These are phyloP conservation scores for Aspergillus sp. DNA, from an alignment of 2,329 filamentous ascomycete genomes.

Conservation along the genomic window DNA sequence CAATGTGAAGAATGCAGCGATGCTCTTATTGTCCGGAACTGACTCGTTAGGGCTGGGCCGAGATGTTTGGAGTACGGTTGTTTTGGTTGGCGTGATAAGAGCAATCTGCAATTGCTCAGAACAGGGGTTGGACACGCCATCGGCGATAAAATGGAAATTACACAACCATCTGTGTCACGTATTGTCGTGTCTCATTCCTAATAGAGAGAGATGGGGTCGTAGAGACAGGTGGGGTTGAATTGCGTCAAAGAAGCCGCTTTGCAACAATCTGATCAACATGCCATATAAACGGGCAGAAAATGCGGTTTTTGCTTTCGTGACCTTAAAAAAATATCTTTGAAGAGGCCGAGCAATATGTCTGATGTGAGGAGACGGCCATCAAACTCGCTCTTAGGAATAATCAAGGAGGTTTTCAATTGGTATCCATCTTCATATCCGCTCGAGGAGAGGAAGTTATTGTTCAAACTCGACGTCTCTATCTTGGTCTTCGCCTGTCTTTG, in stretches of 20 bases:
- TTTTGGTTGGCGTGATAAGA: conserved; percentile 1
- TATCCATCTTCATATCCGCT: conserved; percentile 30
- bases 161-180: neutral
- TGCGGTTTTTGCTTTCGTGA: too few relatives aligned
- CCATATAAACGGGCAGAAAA: neutral
- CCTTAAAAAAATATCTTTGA: neutral
- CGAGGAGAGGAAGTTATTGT: conserved; percentile 30
- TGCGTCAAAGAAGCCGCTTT: conserved; percentile 8
- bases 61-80: neutral
- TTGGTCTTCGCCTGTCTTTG: conserved; percentile 32
- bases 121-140: conserved; percentile 24
- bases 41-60: neutral
- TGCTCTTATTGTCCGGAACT: neutral
- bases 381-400: conserved; percentile 14
- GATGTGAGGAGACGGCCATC: conserved; percentile 4
- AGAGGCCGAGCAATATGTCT: conserved; percentile 15
- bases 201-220: neutral
- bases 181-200: too few relatives aligned
- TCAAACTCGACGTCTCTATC: conserved; percentile 34
- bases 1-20: neutral
- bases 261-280: conserved; percentile 18
- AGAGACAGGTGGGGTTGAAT: neutral
- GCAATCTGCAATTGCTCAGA: neutral
- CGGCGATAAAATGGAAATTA: neutral
- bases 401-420: conserved; percentile 36